A percentile compares a stretch with the other conserved stretches of the same genome.
These are phyloP conservation scores for Cyamopsis tetragonoloba DNA, from an alignment of 306 rosid genomes.

Conservation along the genomic window DNA sequence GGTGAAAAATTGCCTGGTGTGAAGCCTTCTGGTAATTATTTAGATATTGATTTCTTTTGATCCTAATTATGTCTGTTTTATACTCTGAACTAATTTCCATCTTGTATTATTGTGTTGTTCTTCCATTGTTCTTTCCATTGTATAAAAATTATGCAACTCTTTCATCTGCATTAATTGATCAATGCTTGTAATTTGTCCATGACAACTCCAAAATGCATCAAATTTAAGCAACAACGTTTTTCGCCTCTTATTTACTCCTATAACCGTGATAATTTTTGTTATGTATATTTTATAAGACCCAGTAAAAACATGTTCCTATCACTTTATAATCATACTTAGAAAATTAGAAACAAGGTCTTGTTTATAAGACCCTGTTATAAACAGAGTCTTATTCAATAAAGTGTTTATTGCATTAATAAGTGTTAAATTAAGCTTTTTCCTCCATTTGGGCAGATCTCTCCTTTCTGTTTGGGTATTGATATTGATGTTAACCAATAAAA, in stretches of 20 bases:
- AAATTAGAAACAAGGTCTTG: too few relatives aligned
- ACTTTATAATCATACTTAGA: too few relatives aligned
- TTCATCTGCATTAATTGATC: conserved; percentile 13
- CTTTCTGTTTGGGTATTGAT: too few relatives aligned
- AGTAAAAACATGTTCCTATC: too few relatives aligned
- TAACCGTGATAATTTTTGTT: neutral
- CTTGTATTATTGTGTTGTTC: conserved; percentile 41
- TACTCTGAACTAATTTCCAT: conserved; percentile 28
- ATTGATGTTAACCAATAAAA: neutral
- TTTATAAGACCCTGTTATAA: too few relatives aligned
- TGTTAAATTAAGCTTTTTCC: too few relatives aligned
- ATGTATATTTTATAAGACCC: too few relatives aligned
- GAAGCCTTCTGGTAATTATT: conserved; percentile 89
- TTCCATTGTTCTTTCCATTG: conserved; percentile 50
- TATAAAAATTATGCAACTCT: conserved; percentile 36
- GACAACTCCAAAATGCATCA: conserved; percentile 24
- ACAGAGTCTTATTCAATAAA: too few relatives aligned
- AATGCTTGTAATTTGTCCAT: conserved; percentile 40
- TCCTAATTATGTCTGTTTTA: conserved; percentile 22
- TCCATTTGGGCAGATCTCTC: too few relatives aligned
- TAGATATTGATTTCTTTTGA: conserved; percentile 95
- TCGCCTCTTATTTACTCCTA: neutral
- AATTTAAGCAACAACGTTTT: conserved; percentile 23
- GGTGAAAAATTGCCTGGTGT: conserved; percentile 54
- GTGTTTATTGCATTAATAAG: too few relatives aligned